Percentiles rank a stretch among this genome's conserved stretches.
phyloP scores from a whole-genome alignment of 495 filamentous ascomycete genomes.

The Daldinia grandis region DNA sequence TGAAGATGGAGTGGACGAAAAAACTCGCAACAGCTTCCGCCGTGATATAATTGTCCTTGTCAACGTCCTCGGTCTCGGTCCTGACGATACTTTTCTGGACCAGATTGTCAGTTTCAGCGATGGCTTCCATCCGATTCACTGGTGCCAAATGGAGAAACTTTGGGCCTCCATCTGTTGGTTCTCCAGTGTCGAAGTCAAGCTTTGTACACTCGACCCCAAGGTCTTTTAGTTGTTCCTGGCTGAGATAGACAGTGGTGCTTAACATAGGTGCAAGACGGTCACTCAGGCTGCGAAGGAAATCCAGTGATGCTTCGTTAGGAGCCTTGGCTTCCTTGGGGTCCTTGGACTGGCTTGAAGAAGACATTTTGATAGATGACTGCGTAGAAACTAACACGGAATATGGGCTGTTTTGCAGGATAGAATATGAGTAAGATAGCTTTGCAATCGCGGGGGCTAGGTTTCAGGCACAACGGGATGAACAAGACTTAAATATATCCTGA shows the following conservation, averaged over 20 bases:
- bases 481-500: too few relatives aligned
- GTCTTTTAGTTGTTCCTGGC: neutral
- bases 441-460: neutral
- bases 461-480: neutral
- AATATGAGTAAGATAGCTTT: neutral
- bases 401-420: neutral
- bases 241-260: neutral
- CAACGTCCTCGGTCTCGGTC: neutral
- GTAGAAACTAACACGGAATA: neutral
- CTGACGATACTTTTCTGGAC: neutral
- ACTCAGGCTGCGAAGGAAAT: neutral
- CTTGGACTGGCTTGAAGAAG: neutral
- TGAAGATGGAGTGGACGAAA: neutral
- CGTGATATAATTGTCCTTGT: neutral
- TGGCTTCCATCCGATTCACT: neutral
- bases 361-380: neutral
- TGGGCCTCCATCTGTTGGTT: neutral
- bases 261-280: neutral
- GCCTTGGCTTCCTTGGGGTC: accelerated
- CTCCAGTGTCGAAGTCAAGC: neutral
- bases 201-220: neutral
- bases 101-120: neutral
- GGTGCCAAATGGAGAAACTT: neutral
- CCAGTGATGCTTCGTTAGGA: neutral
- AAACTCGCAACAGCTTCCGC: neutral